Percentiles rank a stretch among this genome's conserved stretches.
Evolutionary conservation across 148 eudicot species (phyloP).

Genomic region (Gaultheria prostrata): DNA sequence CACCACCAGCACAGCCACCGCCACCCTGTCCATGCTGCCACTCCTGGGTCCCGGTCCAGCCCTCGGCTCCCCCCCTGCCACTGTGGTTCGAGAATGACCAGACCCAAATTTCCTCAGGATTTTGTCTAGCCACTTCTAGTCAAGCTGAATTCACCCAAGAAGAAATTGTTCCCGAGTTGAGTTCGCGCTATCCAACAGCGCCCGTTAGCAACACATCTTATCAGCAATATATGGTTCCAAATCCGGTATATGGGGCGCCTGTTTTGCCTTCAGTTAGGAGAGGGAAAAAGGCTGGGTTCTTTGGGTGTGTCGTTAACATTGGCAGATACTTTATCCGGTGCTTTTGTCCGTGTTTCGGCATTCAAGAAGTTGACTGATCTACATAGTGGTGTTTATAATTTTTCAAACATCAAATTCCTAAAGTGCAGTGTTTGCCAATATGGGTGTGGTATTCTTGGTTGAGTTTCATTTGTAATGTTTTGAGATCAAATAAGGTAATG

Average conservation of each 20-base stretch:
- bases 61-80: constrained; percentile 53
- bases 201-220: constrained; percentile 16
- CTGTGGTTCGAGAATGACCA: constrained; percentile 29
- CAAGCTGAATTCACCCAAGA: constrained; percentile 12
- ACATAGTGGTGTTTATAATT: too few species aligned
- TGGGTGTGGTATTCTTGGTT: too few species aligned
- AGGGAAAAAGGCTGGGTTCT: constrained; percentile 21
- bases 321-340: constrained; percentile 30
- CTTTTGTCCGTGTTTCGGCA: constrained; percentile 21
- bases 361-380: neutral
- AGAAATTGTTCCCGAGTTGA: constrained; percentile 11
- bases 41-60: constrained; percentile 27
- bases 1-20: constrained; percentile 19
- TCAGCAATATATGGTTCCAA: constrained; percentile 27
- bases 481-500: too few species aligned
- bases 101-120: constrained; percentile 8
- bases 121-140: constrained; percentile 11
- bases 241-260: constrained; percentile 27
- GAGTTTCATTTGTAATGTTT: too few species aligned
- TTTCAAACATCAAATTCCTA: too few species aligned
- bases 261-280: constrained; percentile 17
- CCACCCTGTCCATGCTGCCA: constrained; percentile 19
- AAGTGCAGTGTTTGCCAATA: too few species aligned
- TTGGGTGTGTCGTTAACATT: constrained; percentile 27
- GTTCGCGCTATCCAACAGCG: neutral